phyloP scores from a whole-genome alignment of 1,284 basidiomycete species.

The Cutaneotrichosporon sp. region DNA sequence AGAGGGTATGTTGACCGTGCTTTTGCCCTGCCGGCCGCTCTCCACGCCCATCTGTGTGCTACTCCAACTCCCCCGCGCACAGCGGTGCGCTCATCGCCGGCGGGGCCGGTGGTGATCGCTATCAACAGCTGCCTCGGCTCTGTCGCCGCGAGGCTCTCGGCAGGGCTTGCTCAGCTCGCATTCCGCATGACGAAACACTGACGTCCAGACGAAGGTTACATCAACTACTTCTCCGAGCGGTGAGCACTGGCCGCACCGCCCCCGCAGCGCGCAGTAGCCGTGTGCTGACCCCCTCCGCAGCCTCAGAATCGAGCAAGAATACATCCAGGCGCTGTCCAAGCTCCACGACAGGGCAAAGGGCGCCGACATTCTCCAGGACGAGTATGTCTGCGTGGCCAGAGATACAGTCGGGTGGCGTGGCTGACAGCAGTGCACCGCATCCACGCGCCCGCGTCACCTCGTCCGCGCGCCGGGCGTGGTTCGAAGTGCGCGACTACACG shows the following conservation, averaged over 20 bases:
- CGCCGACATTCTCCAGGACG: slow-evolving; percentile 59
- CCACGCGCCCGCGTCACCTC: slow-evolving; percentile 45
- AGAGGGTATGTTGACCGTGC: slow-evolving; percentile 27
- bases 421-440: slow-evolving; percentile 8
- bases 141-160: background rate
- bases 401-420: background rate
- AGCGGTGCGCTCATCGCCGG: background rate
- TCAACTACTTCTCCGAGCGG: slow-evolving; percentile 83
- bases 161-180: background rate
- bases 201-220: slow-evolving; percentile 64
- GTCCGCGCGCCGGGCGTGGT: slow-evolving; percentile 68
- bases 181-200: slow-evolving; percentile 1
- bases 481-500: slow-evolving; percentile 76
- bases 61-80: background rate
- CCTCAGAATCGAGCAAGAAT: slow-evolving; percentile 76
- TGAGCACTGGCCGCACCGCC: slow-evolving; percentile 50
- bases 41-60: background rate
- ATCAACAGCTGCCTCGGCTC: background rate
- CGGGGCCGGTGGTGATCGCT: background rate
- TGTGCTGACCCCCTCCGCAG: slow-evolving; percentile 53
- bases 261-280: background rate
- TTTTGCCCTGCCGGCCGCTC: background rate
- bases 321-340: slow-evolving; percentile 69
- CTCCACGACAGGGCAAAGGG: slow-evolving; percentile 69
- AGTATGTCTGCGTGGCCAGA: slow-evolving; percentile 39